Base-by-base conservation (phyloP, 768 basidiomycete genomes). In the Thelephora aurantiotincta region DNA sequence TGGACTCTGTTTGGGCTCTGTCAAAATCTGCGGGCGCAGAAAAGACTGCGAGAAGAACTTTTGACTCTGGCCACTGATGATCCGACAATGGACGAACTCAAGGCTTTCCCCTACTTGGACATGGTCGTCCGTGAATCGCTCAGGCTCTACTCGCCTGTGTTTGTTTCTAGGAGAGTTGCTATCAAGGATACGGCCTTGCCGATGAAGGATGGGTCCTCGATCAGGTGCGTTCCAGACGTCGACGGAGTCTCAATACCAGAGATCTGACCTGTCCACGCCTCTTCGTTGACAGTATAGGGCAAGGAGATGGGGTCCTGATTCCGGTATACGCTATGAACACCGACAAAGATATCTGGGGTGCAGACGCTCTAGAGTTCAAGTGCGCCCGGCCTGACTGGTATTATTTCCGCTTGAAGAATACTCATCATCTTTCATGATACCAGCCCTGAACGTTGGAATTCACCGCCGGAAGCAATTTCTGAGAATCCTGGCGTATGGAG, bases 401-500 rank as follows among this genome's bases (percentile, higher is more conserved):
- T 9, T 30, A 30, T 30, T 30, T 4, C 26, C 9, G 26, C 26
- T 4, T 30, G 26, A 30, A 30, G 26, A 9, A 30, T 30, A 30
- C 26, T 9, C 4, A 30, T 30, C 26, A 4, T 30, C 26, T 9
- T 9, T 30, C 19, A 19, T 20, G n/a, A 12, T 47, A 36, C 18
- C 50, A 82, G 78, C 52, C 82, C 82, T 0, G 81, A 82, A 52
- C 67, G 82, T 0, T 85, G 82, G 82, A 57, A 64, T 13, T 54
- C 64, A 2, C 33, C 66, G 7, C 77, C 79, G 0, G 68, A 71
- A 16, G 63, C 63, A 1, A 69, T 65, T 1, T 56, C 57, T 3
- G 48, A 57, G 0, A 62, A 82, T 18, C 82, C 82, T 4, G 75
- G 80, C 5, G 67, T 82, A 0, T 80, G 73, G 72, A 68, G 73